Evolutionary conservation across 805 yeast species (phyloP), one percentile per base, ranked within the genome.

Genomic region (Wickerhamiella allomyrinae): DNA sequence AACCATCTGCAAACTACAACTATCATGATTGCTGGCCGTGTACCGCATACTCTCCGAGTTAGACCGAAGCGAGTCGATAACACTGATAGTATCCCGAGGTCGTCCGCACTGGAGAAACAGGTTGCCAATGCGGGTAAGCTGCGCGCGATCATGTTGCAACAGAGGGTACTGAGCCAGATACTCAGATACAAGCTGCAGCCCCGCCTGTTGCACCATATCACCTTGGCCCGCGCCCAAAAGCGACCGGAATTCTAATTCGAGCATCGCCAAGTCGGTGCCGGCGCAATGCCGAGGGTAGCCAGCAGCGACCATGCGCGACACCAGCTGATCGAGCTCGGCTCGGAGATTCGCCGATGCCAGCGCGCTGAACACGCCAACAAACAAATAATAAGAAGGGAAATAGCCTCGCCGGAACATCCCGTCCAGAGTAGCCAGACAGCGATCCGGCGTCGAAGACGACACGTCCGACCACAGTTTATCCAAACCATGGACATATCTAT

Each of bases 201-300:
- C 35, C 13, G 27, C 19, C 14, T 21, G 37, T 20, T 13, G 20
- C 21, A 8, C 24, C 7, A 19, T 29, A 15, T 5, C 29, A 11
- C 31, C 22, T 11, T 20, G 15, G 15, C 20, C 19, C 8, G 33
- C 29, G 38, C 13, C 36, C 25, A 10, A n/a, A 7, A 31, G 17
- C 31, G 15, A n/a, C 17, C 42, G 42, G n/a, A 36, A 15, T 21
- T 39, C 38, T 7, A 36, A 38, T 41, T 50, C 54, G 3, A 49
- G 38, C 36, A 49, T 39, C 13, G 48, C 46, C 31, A 52, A 24
- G 27, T 52, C 56, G 9, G 47, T 49, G 9, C 49, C 53, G 4
- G 54, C 53, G 22, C 53, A 49, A 36, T 52, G 54, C 20, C 43
- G 23, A 5, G 53, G 48, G 29, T 44, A 47, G n/a, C 43, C 49